A percentile compares a stretch with the other conserved stretches of the same genome.
Evolutionary conservation across 1,284 basidiomycete genomes (phyloP).

Genomic region (Tylopilus orsonianus): DNA sequence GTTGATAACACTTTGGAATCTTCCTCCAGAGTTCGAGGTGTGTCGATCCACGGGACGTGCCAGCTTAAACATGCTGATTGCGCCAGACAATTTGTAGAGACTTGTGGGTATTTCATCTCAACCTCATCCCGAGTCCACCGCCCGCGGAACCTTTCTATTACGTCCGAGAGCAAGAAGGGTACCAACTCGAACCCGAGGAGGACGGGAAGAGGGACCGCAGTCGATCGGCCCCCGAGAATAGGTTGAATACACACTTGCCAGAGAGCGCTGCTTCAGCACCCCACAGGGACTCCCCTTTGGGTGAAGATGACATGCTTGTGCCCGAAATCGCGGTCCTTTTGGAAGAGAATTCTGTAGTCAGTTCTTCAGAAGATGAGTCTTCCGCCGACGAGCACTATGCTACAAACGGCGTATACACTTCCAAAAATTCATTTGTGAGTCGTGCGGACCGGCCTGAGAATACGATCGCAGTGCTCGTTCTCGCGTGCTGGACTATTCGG

Average conservation of each 20-base stretch:
- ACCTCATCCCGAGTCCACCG: conserved; percentile 58
- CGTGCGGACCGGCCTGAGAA: conserved; percentile 55
- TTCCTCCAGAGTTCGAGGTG: conserved; percentile 82
- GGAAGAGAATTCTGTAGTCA: conserved; percentile 51
- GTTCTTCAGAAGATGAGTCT: conserved; percentile 44
- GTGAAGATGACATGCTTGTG: conserved; percentile 37
- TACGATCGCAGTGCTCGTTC: conserved; percentile 64
- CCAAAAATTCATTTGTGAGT: conserved; percentile 22
- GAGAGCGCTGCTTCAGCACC: conserved; percentile 3
- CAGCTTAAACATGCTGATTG: conserved; percentile 6
- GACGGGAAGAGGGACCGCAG: conserved; percentile 4
- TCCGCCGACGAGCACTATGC: conserved; percentile 27
- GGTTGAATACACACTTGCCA: conserved; percentile 3
- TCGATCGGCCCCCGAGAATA: conserved; percentile 16
- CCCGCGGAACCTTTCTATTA: conserved; percentile 59
- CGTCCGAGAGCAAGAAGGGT: conserved; percentile 36
- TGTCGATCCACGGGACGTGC: conserved; percentile 16
- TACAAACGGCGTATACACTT: conserved; percentile 12
- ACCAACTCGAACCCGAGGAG: conserved; percentile 20
- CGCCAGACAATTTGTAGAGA: conserved; percentile 74
- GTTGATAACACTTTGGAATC: conserved; percentile 63
- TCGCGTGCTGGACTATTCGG: conserved; percentile 78
- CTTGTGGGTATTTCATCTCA: conserved; percentile 77
- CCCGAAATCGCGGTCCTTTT: conserved; percentile 54
- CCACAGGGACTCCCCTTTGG: conserved; percentile 16